These are phyloP conservation scores for Coprinopsis strossmayeri DNA, from an alignment of 768 basidiomycete species.

Conservation along the genomic window DNA sequence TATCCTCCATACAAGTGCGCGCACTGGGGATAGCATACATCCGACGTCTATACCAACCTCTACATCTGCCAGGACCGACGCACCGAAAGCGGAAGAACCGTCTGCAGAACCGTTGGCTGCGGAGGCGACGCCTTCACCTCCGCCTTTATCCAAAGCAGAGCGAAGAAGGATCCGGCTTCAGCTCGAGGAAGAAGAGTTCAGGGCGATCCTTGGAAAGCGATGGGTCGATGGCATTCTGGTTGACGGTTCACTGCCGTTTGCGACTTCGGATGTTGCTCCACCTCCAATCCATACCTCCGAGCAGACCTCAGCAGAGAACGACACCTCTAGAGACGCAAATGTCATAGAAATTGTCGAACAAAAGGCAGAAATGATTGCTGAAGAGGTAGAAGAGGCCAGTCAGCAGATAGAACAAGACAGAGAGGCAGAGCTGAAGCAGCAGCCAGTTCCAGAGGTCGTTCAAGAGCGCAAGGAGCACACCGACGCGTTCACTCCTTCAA, in stretches of 20 bases:
- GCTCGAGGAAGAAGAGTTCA: slow-evolving; percentile 9
- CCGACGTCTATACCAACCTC: no score
- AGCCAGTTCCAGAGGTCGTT: not conserved
- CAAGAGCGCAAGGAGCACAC: not conserved
- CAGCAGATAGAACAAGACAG: not conserved
- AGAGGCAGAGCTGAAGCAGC: not conserved
- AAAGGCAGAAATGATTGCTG: not conserved
- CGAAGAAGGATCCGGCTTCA: not conserved
- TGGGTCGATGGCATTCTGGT: slow-evolving; percentile 8
- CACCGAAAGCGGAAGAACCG: no score
- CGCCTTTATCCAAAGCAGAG: slow-evolving; percentile 2
- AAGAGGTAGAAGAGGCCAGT: not conserved
- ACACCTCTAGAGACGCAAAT: no score
- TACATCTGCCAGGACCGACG: no score
- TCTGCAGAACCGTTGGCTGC: no score
- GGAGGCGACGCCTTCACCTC: not conserved
- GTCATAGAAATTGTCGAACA: no score
- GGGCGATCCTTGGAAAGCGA: slow-evolving; percentile 4
- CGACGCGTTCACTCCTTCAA: not conserved
- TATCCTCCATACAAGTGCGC: not conserved
- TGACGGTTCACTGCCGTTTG: not conserved
- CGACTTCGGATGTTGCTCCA: not conserved
- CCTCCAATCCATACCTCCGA: no score
- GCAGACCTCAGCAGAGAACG: no score
- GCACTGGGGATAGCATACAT: no score